Evolutionary conservation across 2,329 filamentous ascomycete genomes (phyloP).

Genomic region (Diaporthe amygdali): DNA sequence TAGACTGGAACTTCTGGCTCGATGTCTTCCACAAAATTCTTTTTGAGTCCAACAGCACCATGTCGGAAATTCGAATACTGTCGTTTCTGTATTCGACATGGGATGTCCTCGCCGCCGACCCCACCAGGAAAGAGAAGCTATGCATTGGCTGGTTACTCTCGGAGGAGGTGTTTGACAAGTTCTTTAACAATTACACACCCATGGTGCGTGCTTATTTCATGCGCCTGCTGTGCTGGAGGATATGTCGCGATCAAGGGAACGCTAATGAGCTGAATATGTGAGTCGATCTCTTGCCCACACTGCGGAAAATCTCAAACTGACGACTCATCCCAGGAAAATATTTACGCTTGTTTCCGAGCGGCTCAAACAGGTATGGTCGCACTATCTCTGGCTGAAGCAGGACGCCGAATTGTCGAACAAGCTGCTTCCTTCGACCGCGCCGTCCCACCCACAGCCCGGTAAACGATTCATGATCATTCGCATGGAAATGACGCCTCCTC

Average conservation of each 20-base stretch:
- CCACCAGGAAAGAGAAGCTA: constrained; percentile 70
- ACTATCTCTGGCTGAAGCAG: constrained; percentile 78
- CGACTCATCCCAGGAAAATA: constrained; percentile 61
- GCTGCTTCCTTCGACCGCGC: constrained; percentile 73
- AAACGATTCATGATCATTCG: constrained; percentile 89
- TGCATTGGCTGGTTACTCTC: constrained; percentile 79
- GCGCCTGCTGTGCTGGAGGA: constrained; percentile 86
- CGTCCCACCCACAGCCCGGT: constrained; percentile 84
- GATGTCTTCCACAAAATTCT: constrained; percentile 80
- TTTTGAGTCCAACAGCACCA: constrained; percentile 77
- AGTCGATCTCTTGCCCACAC: constrained; percentile 41
- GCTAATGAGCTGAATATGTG: constrained; percentile 70
- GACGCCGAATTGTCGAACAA: constrained; percentile 62
- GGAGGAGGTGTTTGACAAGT: constrained; percentile 75
- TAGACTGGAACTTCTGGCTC: constrained; percentile 88
- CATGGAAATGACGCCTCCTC: constrained; percentile 65
- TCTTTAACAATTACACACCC: constrained; percentile 94
- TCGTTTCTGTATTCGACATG: constrained; percentile 83
- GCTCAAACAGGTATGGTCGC: constrained; percentile 76
- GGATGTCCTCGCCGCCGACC: constrained; percentile 71
- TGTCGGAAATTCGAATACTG: constrained; percentile 86
- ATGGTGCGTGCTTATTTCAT: constrained; percentile 96
- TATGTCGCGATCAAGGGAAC: constrained; percentile 77
- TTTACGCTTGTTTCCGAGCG: constrained; percentile 71
- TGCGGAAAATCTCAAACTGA: constrained; percentile 30